Conservation (phyloP, 352 stramenopile genomes). For the Plasmopara viticola region DNA sequence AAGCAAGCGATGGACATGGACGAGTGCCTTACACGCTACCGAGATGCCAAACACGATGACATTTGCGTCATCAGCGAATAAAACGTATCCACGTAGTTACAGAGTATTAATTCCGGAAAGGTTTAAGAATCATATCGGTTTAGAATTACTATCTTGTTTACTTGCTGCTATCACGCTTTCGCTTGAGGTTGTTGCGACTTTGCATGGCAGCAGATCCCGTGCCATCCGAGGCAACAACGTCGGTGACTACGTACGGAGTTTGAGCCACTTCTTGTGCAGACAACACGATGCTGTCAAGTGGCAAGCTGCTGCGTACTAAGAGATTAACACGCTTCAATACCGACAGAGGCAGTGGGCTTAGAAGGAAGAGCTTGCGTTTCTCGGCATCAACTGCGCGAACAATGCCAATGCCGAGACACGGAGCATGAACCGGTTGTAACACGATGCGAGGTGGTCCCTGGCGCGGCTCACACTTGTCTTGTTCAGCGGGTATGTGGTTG, state of each 20-base stretch:
- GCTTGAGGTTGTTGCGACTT: constrained; percentile 84
- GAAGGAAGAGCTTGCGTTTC: constrained; percentile 50
- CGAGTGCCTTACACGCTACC: constrained; percentile 34
- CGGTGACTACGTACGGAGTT: constrained; percentile 58
- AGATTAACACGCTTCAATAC: constrained; percentile 64
- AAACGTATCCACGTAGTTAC: background rate
- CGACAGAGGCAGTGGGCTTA: constrained; percentile 52
- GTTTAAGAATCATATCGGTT: background rate
- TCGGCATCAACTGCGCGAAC: constrained; percentile 54
- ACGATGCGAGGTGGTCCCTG: constrained; percentile 46
- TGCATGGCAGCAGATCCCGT: constrained; percentile 75
- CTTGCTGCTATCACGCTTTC: constrained; percentile 66
- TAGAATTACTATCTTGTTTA: constrained; percentile 2
- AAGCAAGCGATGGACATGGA: constrained; percentile 27
- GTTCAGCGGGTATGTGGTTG: constrained; percentile 20
- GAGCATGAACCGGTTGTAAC: constrained; percentile 41
- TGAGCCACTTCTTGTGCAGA: constrained; percentile 35
- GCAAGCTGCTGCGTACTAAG: constrained; percentile 61
- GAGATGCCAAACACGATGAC: constrained; percentile 36
- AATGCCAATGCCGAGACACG: constrained; percentile 62
- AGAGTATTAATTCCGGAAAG: background rate
- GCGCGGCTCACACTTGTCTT: constrained; percentile 8
- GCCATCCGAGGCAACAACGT: constrained; percentile 64
- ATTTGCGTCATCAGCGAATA: constrained; percentile 52
- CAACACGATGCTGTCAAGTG: constrained; percentile 48